Conservation (phyloP, 2,329 filamentous ascomycete genomes). For the Diplodia sapinea region DNA sequence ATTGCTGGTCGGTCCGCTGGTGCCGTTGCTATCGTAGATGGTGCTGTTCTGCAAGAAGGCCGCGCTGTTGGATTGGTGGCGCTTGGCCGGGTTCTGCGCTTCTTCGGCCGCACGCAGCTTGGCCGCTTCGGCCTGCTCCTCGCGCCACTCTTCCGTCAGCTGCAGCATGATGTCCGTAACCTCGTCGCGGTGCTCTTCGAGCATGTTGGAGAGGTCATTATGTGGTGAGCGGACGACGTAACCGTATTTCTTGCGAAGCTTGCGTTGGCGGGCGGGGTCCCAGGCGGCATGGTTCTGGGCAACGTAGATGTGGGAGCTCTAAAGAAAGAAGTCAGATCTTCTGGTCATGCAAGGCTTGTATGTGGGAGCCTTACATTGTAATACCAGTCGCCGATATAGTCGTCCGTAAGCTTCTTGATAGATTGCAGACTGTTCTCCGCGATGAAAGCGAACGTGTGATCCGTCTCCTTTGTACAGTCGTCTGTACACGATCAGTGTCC, state of each 20-base stretch:
- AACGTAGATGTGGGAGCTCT: conserved; percentile 80
- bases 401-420: conserved; percentile 68
- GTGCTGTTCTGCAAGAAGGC: neutral
- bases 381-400: conserved; percentile 84
- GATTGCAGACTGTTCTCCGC: conserved; percentile 76
- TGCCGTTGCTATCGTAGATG: conserved; percentile 8
- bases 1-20: neutral
- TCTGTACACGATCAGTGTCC: conserved; percentile 43
- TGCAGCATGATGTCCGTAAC: conserved; percentile 56
- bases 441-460: conserved; percentile 81
- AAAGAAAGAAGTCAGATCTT: neutral
- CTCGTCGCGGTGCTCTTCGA: conserved; percentile 57
- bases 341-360: neutral
- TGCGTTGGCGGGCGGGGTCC: conserved; percentile 63
- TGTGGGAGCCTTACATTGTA: conserved; percentile 58
- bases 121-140: conserved; percentile 13
- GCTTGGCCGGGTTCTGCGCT: conserved; percentile 5
- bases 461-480: conserved; percentile 68
- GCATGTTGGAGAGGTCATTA: conserved; percentile 61
- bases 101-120: neutral
- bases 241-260: conserved; percentile 64
- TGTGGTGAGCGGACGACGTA: conserved; percentile 55
- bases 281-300: conserved; percentile 77
- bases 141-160: conserved; percentile 49
- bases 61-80: neutral